A percentile compares a stretch with the other conserved stretches of the same genome.
Evolutionary conservation across 306 rosid species (phyloP).

Genomic region (Fragaria vesca): DNA sequence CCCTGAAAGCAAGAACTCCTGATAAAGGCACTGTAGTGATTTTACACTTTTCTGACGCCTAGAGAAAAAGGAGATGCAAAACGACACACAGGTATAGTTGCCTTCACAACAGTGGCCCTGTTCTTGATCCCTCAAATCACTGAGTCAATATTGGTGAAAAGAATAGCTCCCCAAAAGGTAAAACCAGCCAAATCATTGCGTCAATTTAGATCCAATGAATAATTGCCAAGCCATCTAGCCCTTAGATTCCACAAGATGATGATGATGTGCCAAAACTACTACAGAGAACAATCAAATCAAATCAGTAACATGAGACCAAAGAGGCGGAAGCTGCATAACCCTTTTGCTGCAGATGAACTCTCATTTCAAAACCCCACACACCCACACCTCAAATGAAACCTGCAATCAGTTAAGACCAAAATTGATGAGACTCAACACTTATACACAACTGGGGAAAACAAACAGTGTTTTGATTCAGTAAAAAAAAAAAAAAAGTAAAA

Average conservation of each 20-base stretch:
- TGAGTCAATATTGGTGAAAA: slow-evolving; percentile 45
- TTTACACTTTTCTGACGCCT: slow-evolving; percentile 23
- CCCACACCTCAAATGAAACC: neutral
- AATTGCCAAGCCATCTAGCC: neutral
- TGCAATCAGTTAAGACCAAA: neutral
- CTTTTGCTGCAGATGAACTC: neutral
- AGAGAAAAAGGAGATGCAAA: slow-evolving; percentile 16
- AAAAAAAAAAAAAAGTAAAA: neutral
- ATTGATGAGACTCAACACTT: neutral
- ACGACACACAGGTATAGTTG: slow-evolving; percentile 32
- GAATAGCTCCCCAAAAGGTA: slow-evolving; percentile 35
- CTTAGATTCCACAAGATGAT: slow-evolving; percentile 40
- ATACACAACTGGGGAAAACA: neutral
- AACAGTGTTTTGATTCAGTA: neutral
- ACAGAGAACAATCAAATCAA: slow-evolving; percentile 47
- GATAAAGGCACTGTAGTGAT: neutral
- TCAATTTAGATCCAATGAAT: slow-evolving; percentile 40
- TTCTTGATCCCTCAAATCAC: slow-evolving; percentile 49
- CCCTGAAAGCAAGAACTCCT: slow-evolving; percentile 51
- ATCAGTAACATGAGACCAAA: slow-evolving; percentile 20
- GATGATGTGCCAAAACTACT: slow-evolving; percentile 2
- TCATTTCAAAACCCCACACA: slow-evolving; percentile 20
- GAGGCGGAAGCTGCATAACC: slow-evolving; percentile 23
- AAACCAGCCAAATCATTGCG: slow-evolving; percentile 23
- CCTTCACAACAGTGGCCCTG: slow-evolving; percentile 21